Conservation (phyloP, 2,329 filamentous ascomycete species). For the Colletotrichum tamarilloi region DNA sequence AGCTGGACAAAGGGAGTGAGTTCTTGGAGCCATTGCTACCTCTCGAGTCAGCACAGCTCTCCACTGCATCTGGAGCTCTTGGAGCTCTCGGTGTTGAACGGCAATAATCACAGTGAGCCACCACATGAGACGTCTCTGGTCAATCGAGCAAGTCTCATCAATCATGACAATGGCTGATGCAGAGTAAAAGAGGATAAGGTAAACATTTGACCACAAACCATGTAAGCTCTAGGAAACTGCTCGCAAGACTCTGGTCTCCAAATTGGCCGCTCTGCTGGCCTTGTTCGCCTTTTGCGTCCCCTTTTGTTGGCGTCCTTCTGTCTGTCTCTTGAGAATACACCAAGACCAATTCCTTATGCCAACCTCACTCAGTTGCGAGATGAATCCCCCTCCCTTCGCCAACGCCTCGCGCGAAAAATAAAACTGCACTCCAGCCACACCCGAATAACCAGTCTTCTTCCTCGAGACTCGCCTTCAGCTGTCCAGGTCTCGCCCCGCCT, state of each 20-base stretch:
- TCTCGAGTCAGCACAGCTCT: not conserved
- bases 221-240: constrained; percentile 36
- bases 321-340: constrained; percentile 15
- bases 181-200: constrained; percentile 12
- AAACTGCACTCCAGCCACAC: constrained; percentile 17
- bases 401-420: constrained; percentile 35
- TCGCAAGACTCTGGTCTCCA: constrained; percentile 31
- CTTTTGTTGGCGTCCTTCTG: constrained; percentile 7
- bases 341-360: constrained; percentile 2
- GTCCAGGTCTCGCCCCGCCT: not conserved
- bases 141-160: not conserved
- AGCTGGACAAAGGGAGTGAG: not conserved
- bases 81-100: not conserved
- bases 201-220: constrained; percentile 30
- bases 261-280: constrained; percentile 22
- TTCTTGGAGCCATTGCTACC: not conserved
- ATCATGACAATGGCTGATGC: constrained; percentile 7
- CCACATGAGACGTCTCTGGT: not conserved
- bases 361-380: constrained; percentile 15
- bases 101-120: not conserved
- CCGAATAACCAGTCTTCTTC: constrained; percentile 9
- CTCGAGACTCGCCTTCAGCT: not conserved
- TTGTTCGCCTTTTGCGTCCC: constrained; percentile 25
- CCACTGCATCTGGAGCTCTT: not conserved
- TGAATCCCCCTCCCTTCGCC: constrained; percentile 28